Base-by-base conservation (phyloP, 2,329 filamentous ascomycete genomes). In the Diaporthe citrichinensis region DNA sequence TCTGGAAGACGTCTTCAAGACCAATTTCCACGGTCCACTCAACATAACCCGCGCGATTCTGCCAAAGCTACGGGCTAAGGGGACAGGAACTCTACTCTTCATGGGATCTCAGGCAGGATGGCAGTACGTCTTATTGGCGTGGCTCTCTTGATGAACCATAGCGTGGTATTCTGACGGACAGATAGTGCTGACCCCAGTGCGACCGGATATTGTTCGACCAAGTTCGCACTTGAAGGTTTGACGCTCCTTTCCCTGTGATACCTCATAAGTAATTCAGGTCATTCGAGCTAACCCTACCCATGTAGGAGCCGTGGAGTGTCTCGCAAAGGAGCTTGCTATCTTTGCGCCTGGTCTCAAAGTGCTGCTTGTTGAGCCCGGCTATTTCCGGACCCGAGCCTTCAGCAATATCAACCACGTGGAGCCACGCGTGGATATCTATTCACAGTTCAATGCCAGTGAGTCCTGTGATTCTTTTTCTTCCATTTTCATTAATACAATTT, bases 331-430 rank as follows among this genome's bases (percentile, higher is more conserved):
- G 58, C 79, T 82, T 25, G 80, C 80, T 23, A 76, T 80, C 4
- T 76, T 81, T 71, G 80, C 80, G 2, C 79, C 81, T 0, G 82
- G 80, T 1, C 78, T 88, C 44, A 81, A 84, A 28, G 79, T 85
- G 0, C 78, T 86, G 1, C 78, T 86, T 0, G 79, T 87, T 3
- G 85, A 87, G 67, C 86, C 84, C 0, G 85, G 85, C 0, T 84
- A 85, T 72, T 88, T 87, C 74, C 80, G 84, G 3, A 88, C 86
- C 0, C 80, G 81, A 0, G 82, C 85, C 0, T 84, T 88, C 17
- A 80, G 80, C 31, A 84, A 84, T 6, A 78, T 84, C 20, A 79
- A 78, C 23, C 79, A 83, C 15, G 79, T 81, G 1, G 78, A 79
- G 0, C 58, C 80, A 0, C 76, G 79, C 0, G 55, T 81, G 0